Percentiles rank a stretch among this genome's conserved stretches.
phyloP scores from a whole-genome alignment of 768 basidiomycete species.

The Gymnopilus junonius region DNA sequence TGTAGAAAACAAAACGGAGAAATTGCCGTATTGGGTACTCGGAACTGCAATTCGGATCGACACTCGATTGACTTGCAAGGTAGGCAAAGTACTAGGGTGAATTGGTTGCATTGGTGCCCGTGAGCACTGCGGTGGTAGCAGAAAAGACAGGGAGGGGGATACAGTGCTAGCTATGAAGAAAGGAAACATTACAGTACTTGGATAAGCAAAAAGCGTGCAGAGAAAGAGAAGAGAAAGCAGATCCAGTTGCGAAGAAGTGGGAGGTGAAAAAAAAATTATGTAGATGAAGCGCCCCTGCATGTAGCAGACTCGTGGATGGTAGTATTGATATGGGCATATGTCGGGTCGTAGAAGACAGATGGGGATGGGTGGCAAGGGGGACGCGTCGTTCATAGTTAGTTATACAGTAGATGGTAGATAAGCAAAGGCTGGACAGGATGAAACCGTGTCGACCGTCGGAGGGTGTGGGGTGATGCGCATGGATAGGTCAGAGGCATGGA shows the following conservation, averaged over 20 bases:
- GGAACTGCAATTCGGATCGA: not conserved
- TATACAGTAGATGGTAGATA: constrained; percentile 8
- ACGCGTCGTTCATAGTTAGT: constrained; percentile 13
- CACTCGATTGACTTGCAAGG: not conserved
- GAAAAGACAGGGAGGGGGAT: not conserved
- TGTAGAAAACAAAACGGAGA: not conserved
- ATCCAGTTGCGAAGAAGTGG: not conserved
- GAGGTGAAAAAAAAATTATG: not conserved
- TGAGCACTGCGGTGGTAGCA: not conserved
- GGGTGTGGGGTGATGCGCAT: not conserved
- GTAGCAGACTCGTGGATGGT: not conserved
- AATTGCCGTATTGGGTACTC: not conserved
- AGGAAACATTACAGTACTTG: not conserved
- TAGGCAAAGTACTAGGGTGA: not conserved
- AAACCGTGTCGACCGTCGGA: not conserved
- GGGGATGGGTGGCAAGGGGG: not conserved
- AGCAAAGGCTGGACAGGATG: not conserved
- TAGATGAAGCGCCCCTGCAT: not conserved
- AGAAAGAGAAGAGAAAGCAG: not conserved
- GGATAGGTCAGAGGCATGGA: not conserved
- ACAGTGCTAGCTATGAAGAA: not conserved
- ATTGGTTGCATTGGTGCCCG: not conserved
- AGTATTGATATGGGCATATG: not conserved
- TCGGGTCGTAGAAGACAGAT: not conserved
- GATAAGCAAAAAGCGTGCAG: not conserved